These are phyloP conservation scores for Talaromyces rugulosus DNA, from an alignment of 2,329 filamentous ascomycete genomes.

Conservation along the genomic window DNA sequence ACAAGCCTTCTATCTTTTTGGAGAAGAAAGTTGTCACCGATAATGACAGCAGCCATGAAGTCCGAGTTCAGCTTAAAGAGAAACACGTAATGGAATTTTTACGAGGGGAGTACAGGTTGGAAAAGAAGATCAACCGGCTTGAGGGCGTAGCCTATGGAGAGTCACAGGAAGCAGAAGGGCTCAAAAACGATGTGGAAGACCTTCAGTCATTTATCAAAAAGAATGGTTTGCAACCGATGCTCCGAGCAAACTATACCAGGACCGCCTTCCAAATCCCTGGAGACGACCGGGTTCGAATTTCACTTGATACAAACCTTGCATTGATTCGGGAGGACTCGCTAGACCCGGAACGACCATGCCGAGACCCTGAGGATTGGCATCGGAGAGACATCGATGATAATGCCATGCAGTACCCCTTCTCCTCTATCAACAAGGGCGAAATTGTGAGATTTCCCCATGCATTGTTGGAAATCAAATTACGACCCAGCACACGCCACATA, in stretches of 20 bases:
- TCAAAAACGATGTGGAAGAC: constrained; percentile 67
- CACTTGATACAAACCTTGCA: constrained; percentile 86
- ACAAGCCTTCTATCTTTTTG: constrained; percentile 74
- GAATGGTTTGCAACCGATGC: constrained; percentile 72
- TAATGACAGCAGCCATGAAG: constrained; percentile 72
- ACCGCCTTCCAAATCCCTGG: constrained; percentile 95
- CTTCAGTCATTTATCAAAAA: constrained; percentile 78
- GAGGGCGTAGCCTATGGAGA: constrained; percentile 67
- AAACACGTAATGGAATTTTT: constrained; percentile 90
- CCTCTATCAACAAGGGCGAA: constrained; percentile 82
- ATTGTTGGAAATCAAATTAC: constrained; percentile 87
- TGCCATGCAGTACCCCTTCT: constrained; percentile 82
- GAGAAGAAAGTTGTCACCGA: constrained; percentile 85
- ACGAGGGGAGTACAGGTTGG: constrained; percentile 81
- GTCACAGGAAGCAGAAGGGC: constrained; percentile 61
- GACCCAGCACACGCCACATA: constrained; percentile 58
- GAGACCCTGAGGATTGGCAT: constrained; percentile 86
- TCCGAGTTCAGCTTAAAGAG: constrained; percentile 80
- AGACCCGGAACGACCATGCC: constrained; percentile 78
- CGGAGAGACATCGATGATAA: constrained; percentile 80
- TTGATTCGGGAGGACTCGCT: constrained; percentile 75
- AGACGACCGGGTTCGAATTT: constrained; percentile 84
- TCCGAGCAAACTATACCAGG: constrained; percentile 89
- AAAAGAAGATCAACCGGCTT: constrained; percentile 85
- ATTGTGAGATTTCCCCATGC: constrained; percentile 87